These are phyloP conservation scores for Stachybotrys chartarum DNA, from an alignment of 2,329 filamentous ascomycete genomes.

Conservation along the genomic window DNA sequence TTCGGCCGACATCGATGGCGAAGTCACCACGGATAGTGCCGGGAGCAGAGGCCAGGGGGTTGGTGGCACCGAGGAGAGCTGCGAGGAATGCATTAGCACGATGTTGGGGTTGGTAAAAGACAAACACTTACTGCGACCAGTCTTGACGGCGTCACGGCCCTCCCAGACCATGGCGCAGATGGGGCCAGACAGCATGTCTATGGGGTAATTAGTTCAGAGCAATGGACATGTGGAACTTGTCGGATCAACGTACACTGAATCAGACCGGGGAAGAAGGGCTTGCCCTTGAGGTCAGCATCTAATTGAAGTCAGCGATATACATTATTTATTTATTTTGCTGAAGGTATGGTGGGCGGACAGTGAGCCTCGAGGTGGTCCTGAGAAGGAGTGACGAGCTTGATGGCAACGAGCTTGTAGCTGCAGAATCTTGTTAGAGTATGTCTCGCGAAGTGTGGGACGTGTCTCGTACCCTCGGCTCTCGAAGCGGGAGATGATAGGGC, in stretches of 20 bases:
- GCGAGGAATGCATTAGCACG: slow-evolving; percentile 10
- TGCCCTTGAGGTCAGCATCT: slow-evolving; percentile 82
- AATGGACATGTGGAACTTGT: background rate
- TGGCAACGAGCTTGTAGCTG: slow-evolving; percentile 95
- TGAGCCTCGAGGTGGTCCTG: slow-evolving; percentile 97
- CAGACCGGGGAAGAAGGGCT: slow-evolving; percentile 96
- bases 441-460: background rate
- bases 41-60: slow-evolving; percentile 88
- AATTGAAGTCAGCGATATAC: slow-evolving; percentile 18
- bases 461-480: slow-evolving; percentile 78
- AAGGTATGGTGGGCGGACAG: slow-evolving; percentile 45
- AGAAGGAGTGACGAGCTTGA: slow-evolving; percentile 86
- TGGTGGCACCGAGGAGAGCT: slow-evolving; percentile 96
- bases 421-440: slow-evolving; percentile 8
- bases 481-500: slow-evolving; percentile 96
- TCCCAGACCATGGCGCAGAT: slow-evolving; percentile 99
- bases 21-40: slow-evolving; percentile 97
- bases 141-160: slow-evolving; percentile 98
- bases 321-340: slow-evolving; percentile 1
- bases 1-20: slow-evolving; percentile 78
- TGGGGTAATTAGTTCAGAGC: background rate
- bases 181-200: slow-evolving; percentile 95
- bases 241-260: slow-evolving; percentile 65
- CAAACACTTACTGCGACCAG: slow-evolving; percentile 67
- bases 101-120: background rate